Evolutionary conservation across 1,139 yeast genomes (phyloP), one percentile per base, ranked within the genome.

Genomic region (Scheffersomyces titani): DNA sequence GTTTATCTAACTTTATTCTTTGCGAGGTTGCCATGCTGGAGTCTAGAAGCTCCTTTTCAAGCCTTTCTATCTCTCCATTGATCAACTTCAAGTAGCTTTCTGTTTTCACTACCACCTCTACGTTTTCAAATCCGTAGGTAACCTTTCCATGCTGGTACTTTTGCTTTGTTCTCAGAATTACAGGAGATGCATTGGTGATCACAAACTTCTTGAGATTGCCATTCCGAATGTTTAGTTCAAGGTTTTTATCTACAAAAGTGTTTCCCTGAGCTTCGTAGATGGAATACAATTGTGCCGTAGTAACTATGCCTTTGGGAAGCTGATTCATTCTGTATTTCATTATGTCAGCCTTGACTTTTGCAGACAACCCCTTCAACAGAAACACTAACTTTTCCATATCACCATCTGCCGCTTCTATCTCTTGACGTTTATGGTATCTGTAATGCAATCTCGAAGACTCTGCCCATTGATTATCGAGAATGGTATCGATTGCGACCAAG

Each of bases 121-220:
- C 77, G 59, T 79, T 75, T 59, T 80, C 84, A 60, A 72, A 77
- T 3, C 84, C 84, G 59, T 80, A 80, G 0, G 81, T 74, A 13
- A 77, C 73, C 57, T 73, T 78, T 0, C 76, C 79, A 54, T 65
- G 64, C 54, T 69, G 75, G 52, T 67, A 70, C 52, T 69, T 70
- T 50, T 72, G 75, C 6, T 72, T 70, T 1, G 76, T 69, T 51
- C 77, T 69, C 76, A 73, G 80, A 46, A 80, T 76, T 4, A 80
- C 77, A 0, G 84, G 83, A 18, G 80, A 72, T 0, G 83, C 83
- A 59, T 80, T 80, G 22, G 80, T 71, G 16, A 80, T 79, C 44
- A 79, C 69, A 59, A 80, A 80, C 58, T 76, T 76, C 40, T 76
- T 65, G 5, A 80, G 53, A 6, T 63, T 54, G 0, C 82, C 82